These are phyloP conservation scores for Leersia perrieri DNA, from an alignment of 176 grass and related monocot genomes.

Conservation along the genomic window DNA sequence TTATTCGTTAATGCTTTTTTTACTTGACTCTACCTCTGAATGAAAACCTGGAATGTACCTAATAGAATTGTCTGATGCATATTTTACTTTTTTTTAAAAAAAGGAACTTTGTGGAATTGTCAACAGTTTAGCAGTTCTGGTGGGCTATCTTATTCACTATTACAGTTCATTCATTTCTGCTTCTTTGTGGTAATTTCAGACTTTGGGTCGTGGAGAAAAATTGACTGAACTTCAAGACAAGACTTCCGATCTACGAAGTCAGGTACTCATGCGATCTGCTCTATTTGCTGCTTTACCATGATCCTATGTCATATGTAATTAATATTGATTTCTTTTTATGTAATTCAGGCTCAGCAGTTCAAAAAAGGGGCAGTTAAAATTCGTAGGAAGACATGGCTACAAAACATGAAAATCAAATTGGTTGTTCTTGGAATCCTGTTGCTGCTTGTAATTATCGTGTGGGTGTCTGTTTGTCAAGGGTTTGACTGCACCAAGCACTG, in stretches of 20 bases:
- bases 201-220: conserved; percentile 73
- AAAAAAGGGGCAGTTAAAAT: conserved; percentile 84
- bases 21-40: background rate
- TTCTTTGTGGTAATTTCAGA: conserved; percentile 45
- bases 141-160: background rate
- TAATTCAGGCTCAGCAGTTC: conserved; percentile 83
- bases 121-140: background rate
- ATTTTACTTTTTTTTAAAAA: background rate
- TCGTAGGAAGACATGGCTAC: conserved; percentile 87
- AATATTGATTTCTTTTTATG: background rate
- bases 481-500: conserved; percentile 94
- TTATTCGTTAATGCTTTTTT: background rate
- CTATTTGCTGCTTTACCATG: background rate
- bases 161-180: background rate
- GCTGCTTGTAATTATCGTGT: conserved; percentile 79
- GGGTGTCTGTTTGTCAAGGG: conserved; percentile 89
- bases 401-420: conserved; percentile 95
- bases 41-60: background rate
- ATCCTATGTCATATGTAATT: background rate
- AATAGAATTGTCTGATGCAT: background rate
- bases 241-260: conserved; percentile 67
- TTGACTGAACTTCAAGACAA: conserved; percentile 86
- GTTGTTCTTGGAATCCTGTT: conserved; percentile 76
- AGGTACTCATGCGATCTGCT: conserved; percentile 41
- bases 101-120: background rate